phyloP scores from a whole-genome alignment of 2,329 filamentous ascomycete species.

The Xylaria sp. region DNA sequence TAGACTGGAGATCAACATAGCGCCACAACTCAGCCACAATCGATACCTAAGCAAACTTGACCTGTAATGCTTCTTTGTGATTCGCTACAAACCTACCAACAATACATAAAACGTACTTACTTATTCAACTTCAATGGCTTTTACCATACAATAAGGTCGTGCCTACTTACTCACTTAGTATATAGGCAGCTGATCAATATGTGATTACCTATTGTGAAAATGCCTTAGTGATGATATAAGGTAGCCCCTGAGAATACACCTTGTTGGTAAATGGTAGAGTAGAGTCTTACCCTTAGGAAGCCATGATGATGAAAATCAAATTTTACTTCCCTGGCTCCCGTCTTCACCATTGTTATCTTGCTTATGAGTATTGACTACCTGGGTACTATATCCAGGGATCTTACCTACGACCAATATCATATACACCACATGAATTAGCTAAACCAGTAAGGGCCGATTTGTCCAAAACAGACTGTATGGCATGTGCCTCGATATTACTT shows the following conservation, averaged over 20 bases:
- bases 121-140: not conserved
- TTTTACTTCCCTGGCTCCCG: not conserved
- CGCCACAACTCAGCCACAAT: slow-evolving; percentile 28
- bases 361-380: not conserved
- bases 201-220: not conserved
- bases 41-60: not conserved
- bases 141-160: no score
- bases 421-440: not conserved
- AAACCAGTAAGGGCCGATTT: not conserved
- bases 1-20: not conserved
- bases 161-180: no score
- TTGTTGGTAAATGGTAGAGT: not conserved
- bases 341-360: not conserved
- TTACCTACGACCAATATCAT: not conserved
- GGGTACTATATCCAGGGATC: not conserved
- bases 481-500: not conserved
- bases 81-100: not conserved
- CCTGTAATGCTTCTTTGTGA: not conserved
- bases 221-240: not conserved
- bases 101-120: not conserved
- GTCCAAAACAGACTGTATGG: not conserved
- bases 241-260: not conserved
- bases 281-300: not conserved
- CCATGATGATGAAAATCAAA: not conserved
- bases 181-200: no score